phyloP scores from a whole-genome alignment of 108 stramenopile genomes.

The Fistulifera pelliculosa region DNA sequence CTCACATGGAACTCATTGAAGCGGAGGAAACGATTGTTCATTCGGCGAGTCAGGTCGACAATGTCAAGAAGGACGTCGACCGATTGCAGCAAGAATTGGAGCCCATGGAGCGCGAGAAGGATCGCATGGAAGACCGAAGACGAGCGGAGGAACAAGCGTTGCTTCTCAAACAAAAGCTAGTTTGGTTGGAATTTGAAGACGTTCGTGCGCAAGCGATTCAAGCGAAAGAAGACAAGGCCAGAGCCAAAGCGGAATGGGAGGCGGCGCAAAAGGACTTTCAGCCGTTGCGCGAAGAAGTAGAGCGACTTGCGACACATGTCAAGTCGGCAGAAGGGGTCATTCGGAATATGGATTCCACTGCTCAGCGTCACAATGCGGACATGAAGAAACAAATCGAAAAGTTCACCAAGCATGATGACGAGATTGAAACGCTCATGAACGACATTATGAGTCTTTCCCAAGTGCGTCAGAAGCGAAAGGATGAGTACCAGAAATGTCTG shows the following conservation, averaged over 20 bases:
- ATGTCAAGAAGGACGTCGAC: slow-evolving; percentile 30
- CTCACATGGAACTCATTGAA: slow-evolving; percentile 66
- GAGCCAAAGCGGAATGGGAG: slow-evolving; percentile 27
- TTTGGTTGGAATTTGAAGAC: slow-evolving; percentile 62
- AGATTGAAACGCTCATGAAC: slow-evolving; percentile 32
- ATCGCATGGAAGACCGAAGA: slow-evolving; percentile 60
- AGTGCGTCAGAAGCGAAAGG: slow-evolving; percentile 32
- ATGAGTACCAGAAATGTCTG: not conserved
- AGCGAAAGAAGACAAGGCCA: slow-evolving; percentile 35
- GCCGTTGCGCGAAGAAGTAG: slow-evolving; percentile 39
- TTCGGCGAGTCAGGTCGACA: slow-evolving; percentile 33
- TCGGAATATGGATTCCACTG: slow-evolving; percentile 24
- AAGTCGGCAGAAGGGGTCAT: slow-evolving; percentile 15
- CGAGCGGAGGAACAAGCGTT: slow-evolving; percentile 36
- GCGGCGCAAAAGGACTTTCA: slow-evolving; percentile 26
- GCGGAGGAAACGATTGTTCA: slow-evolving; percentile 43
- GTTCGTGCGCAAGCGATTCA: slow-evolving; percentile 22
- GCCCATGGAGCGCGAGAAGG: slow-evolving; percentile 54
- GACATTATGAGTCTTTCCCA: slow-evolving; percentile 19
- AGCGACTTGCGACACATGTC: slow-evolving; percentile 18
- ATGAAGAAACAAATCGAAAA: slow-evolving; percentile 42
- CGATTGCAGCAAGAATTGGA: slow-evolving; percentile 39
- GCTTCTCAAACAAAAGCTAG: slow-evolving; percentile 47
- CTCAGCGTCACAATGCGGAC: slow-evolving; percentile 25
- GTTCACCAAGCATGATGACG: slow-evolving; percentile 41